Conservation (phyloP, 2,329 filamentous ascomycete species). For the Pseudocercospora fijiensis region DNA sequence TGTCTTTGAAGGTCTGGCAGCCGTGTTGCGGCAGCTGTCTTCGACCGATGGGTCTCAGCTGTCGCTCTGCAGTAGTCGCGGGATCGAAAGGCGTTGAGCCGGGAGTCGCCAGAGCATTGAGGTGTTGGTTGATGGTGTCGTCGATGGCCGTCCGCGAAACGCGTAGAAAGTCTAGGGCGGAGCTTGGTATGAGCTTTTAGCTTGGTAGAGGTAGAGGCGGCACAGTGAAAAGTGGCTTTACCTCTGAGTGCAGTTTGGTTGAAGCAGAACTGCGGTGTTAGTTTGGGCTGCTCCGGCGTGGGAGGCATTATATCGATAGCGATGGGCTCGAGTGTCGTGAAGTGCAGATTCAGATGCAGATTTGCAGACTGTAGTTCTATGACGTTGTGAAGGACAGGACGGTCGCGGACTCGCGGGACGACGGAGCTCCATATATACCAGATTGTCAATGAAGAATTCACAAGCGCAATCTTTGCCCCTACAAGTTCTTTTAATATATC, state of each 20-base stretch:
- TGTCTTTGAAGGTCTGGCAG: slow-evolving; percentile 71
- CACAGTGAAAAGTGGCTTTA: slow-evolving; percentile 29
- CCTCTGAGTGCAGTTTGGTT: slow-evolving; percentile 52
- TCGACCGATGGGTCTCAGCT: slow-evolving; percentile 50
- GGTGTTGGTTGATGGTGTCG: slow-evolving; percentile 87
- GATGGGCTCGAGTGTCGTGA: slow-evolving; percentile 4
- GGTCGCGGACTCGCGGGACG: no score
- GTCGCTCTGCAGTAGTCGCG: slow-evolving; percentile 66
- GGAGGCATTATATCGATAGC: slow-evolving; percentile 41
- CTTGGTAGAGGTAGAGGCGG: slow-evolving; percentile 11
- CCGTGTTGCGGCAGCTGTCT: slow-evolving; percentile 59
- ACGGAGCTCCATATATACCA: no score
- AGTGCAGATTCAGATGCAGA: neutral
- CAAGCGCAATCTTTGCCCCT: no score
- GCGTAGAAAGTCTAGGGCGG: slow-evolving; percentile 77
- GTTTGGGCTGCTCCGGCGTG: slow-evolving; percentile 41
- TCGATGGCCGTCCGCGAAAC: slow-evolving; percentile 81
- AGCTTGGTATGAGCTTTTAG: slow-evolving; percentile 37
- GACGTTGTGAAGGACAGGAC: neutral
- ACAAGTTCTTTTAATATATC: no score
- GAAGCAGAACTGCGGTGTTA: slow-evolving; percentile 54
- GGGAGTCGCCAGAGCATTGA: slow-evolving; percentile 84
- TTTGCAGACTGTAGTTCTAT: neutral
- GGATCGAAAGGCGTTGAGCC: slow-evolving; percentile 73
- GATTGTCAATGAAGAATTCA: no score